Conservation (phyloP, 257 asterid genomes). For the Plantago elongata region DNA sequence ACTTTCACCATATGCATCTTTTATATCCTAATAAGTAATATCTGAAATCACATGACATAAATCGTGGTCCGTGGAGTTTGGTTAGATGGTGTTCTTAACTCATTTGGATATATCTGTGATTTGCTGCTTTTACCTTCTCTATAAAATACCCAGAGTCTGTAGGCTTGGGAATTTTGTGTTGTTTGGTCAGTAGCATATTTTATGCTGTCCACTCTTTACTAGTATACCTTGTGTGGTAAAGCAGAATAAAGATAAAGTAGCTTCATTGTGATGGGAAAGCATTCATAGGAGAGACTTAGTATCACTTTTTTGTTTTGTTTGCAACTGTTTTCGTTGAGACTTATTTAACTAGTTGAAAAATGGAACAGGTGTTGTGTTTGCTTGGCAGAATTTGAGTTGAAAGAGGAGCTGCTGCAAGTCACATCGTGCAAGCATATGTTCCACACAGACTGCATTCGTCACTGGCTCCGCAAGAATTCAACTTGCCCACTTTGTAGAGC, state of each 20-base stretch:
- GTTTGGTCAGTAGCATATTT: no score
- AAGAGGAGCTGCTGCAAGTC: constrained; percentile 57
- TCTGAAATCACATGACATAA: not conserved
- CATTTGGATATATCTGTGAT: no score
- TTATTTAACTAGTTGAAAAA: not conserved
- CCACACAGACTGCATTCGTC: constrained; percentile 59
- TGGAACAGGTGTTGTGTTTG: constrained; percentile 73
- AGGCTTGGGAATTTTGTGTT: no score
- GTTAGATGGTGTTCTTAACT: no score
- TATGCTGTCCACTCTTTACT: no score
- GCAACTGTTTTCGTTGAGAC: not conserved
- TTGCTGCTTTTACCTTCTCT: no score
- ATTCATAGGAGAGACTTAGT: no score
- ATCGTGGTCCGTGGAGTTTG: not conserved
- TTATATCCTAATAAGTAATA: not conserved
- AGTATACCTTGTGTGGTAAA: no score
- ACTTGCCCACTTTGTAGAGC: constrained; percentile 81
- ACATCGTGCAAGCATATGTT: constrained; percentile 64
- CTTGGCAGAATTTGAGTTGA: constrained; percentile 63
- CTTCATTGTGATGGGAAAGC: no score
- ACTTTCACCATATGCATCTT: no score
- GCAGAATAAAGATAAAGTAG: no score
- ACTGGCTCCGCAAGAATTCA: constrained; percentile 62
- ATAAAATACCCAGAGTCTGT: no score
- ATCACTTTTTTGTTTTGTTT: not conserved